These are phyloP conservation scores for Vicia sativa DNA, from an alignment of 306 rosid genomes.

Conservation along the genomic window DNA sequence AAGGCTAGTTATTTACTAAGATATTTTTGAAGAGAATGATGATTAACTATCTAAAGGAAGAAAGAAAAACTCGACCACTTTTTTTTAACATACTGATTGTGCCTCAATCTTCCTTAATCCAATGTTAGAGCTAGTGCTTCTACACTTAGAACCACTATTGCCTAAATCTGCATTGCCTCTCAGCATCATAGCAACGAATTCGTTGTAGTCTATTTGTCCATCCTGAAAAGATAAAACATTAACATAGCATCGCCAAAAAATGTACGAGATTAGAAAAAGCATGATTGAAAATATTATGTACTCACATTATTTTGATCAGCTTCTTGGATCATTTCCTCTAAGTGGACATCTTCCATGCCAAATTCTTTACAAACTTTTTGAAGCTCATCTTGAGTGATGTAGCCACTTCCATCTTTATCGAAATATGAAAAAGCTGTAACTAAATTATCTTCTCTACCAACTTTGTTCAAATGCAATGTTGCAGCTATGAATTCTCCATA, in stretches of 20 bases:
- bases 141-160: conserved; percentile 44
- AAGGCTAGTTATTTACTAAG: conserved; percentile 5
- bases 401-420: conserved; percentile 82
- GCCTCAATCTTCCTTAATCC: conserved; percentile 73
- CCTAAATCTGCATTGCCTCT: conserved; percentile 64
- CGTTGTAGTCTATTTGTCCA: conserved; percentile 85
- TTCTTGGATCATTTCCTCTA: conserved; percentile 71
- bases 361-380: conserved; percentile 76
- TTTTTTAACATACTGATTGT: conserved; percentile 43
- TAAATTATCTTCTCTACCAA: conserved; percentile 63
- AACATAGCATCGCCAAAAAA: background rate
- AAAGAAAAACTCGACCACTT: background rate
- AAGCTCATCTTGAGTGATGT: conserved; percentile 77
- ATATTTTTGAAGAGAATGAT: conserved; percentile 12
- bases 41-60: background rate
- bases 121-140: conserved; percentile 49
- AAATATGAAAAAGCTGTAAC: conserved; percentile 76
- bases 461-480: conserved; percentile 74
- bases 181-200: conserved; percentile 87
- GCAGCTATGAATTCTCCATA: conserved; percentile 85
- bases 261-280: background rate
- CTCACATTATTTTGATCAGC: conserved; percentile 77
- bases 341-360: conserved; percentile 60
- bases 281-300: conserved; percentile 12
- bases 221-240: conserved; percentile 59